A percentile compares a stretch with the other conserved stretches of the same genome.
Conservation (phyloP, 495 filamentous ascomycete genomes). For the Lasiosphaeris hirsuta region DNA sequence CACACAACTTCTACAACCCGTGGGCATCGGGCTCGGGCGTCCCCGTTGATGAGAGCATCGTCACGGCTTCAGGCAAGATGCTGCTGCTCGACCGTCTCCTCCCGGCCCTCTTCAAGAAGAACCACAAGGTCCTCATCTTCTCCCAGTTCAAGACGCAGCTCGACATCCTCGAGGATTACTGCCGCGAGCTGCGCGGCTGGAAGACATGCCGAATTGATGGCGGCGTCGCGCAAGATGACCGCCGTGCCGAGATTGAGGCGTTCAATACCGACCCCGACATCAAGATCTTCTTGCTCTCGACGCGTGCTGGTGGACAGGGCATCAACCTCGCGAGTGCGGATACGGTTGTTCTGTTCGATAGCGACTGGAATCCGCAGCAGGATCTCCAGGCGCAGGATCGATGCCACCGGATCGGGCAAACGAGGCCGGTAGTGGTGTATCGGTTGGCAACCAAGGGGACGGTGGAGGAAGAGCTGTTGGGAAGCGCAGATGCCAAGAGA, state of each 20-base stretch:
- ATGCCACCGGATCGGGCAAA: conserved; percentile 92
- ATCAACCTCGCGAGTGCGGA: conserved; percentile 98
- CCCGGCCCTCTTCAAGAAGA: conserved; percentile 65
- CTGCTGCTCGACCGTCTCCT: conserved; percentile 85
- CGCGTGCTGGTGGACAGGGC: conserved; percentile 88
- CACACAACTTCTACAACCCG: conserved; percentile 96
- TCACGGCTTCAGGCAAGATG: conserved; percentile 92
- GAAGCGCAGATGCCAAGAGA: conserved; percentile 90
- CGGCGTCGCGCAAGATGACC: conserved; percentile 72
- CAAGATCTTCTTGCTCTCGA: conserved; percentile 84
- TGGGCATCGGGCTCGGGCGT: conserved; percentile 56
- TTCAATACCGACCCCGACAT: conserved; percentile 73
- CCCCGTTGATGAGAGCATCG: conserved; percentile 68
- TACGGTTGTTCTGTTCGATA: conserved; percentile 94
- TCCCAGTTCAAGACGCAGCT: conserved; percentile 94
- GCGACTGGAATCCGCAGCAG: conserved; percentile 97
- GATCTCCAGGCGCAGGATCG: conserved; percentile 96
- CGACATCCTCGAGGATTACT: conserved; percentile 87
- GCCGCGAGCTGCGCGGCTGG: conserved; percentile 66
- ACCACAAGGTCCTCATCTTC: conserved; percentile 93
- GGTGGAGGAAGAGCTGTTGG: conserved; percentile 83
- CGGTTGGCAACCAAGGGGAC: conserved; percentile 90
- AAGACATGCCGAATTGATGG: conserved; percentile 89
- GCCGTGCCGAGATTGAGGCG: conserved; percentile 75
- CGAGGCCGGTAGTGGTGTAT: conserved; percentile 87